Evolutionary conservation across 148 eudicot species (phyloP).

Genomic region (Fagopyrum tataricum): DNA sequence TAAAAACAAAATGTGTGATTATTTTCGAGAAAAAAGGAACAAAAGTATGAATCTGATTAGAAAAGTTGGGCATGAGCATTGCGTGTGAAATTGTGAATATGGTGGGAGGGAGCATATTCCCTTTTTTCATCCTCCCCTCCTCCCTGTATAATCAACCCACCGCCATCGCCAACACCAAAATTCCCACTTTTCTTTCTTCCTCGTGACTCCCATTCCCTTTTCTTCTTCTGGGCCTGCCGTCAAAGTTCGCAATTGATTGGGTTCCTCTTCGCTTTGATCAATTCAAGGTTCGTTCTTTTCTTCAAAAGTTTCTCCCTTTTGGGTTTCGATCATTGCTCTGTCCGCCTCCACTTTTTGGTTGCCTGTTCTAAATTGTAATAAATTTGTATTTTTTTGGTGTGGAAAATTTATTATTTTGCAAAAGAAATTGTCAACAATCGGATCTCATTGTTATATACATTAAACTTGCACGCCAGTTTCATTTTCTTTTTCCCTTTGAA

Average conservation of each 20-base stretch:
- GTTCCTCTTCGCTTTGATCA: background rate
- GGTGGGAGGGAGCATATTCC: background rate
- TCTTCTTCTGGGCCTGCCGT: background rate
- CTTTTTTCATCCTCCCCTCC: background rate
- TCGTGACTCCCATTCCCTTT: background rate
- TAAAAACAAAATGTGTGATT: background rate
- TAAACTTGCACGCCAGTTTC: background rate
- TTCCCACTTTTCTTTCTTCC: background rate
- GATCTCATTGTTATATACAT: background rate
- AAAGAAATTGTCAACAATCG: background rate
- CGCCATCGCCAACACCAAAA: background rate
- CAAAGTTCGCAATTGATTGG: background rate
- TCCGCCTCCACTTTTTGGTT: background rate
- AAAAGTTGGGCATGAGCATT: background rate
- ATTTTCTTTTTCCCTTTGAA: background rate
- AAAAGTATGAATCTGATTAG: conserved; percentile 1
- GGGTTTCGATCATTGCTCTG: background rate
- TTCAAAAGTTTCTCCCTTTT: background rate
- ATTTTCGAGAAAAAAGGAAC: background rate
- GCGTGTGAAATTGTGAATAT: background rate
- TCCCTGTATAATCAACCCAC: conserved; percentile 4
- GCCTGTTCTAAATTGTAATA: background rate
- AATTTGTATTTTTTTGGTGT: background rate
- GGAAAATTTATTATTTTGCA: background rate
- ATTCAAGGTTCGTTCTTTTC: conserved; percentile 1